phyloP scores from a whole-genome alignment of 2,329 filamentous ascomycete genomes.

The Ophiostoma populinum region DNA sequence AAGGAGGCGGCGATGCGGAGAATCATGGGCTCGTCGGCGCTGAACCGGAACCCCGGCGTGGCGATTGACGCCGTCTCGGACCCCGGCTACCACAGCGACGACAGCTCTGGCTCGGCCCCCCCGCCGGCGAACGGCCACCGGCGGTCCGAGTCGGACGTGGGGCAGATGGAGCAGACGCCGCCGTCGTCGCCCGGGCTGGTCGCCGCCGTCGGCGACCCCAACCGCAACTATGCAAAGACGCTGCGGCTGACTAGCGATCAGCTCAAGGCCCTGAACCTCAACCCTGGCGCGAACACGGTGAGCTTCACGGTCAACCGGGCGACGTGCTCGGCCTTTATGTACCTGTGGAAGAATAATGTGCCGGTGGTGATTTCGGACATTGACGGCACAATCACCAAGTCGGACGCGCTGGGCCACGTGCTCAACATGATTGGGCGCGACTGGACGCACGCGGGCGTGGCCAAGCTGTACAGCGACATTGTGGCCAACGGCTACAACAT shows the following conservation, averaged over 20 bases:
- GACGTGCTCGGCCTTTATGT: constrained; percentile 84
- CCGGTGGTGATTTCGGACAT: constrained; percentile 98
- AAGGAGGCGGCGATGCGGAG: constrained; percentile 71
- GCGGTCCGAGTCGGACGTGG: constrained; percentile 49
- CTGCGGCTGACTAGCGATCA: constrained; percentile 89
- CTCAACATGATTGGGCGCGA: constrained; percentile 93
- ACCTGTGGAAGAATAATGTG: constrained; percentile 76
- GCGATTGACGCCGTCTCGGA: constrained; percentile 75
- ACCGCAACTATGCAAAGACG: constrained; percentile 90
- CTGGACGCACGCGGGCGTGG: constrained; percentile 94
- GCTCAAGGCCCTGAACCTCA: constrained; percentile 67
- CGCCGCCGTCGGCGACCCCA: constrained; percentile 42
- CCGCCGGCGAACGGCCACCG: constrained; percentile 27
- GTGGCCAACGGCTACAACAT: constrained; percentile 94
- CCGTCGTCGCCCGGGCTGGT: constrained; percentile 54
- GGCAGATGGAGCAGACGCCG: constrained; percentile 36
- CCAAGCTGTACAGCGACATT: constrained; percentile 94
- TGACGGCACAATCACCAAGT: constrained; percentile 97
- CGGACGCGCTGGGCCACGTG: constrained; percentile 83
- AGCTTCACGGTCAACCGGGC: constrained; percentile 93
- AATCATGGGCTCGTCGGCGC: constrained; percentile 33
- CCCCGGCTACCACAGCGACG: constrained; percentile 89
- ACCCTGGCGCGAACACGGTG: constrained; percentile 78
- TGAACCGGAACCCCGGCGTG: constrained; percentile 32
- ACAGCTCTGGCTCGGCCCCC: constrained; percentile 38